phyloP scores from a whole-genome alignment of 2,329 filamentous ascomycete genomes.

The Xylariomycetidae sp. region DNA sequence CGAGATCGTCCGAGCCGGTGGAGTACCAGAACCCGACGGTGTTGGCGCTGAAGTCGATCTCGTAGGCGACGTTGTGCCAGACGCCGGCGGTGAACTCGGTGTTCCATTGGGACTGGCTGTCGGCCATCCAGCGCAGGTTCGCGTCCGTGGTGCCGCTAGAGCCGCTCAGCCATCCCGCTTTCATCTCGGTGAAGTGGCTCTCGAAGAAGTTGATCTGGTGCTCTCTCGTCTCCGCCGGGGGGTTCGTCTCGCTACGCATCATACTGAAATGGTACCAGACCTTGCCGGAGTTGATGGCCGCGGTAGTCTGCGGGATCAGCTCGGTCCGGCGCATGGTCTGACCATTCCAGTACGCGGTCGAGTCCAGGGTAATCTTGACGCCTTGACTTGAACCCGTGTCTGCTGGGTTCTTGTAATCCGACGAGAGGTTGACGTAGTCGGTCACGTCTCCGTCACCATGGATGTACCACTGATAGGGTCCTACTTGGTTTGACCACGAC shows the following conservation, averaged over 20 bases:
- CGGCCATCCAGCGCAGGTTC: slow-evolving; percentile 61
- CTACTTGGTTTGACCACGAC: slow-evolving; percentile 58
- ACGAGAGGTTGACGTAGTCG: slow-evolving; percentile 57
- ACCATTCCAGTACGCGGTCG: slow-evolving; percentile 65
- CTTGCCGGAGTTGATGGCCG: slow-evolving; percentile 60
- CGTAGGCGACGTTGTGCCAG: slow-evolving; percentile 74
- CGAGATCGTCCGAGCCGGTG: slow-evolving; percentile 53
- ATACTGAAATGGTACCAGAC: slow-evolving; percentile 72
- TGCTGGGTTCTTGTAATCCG: slow-evolving; percentile 59
- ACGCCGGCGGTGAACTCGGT: slow-evolving; percentile 55
- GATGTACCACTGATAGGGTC: slow-evolving; percentile 70
- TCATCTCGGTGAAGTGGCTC: slow-evolving; percentile 71
- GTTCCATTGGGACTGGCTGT: slow-evolving; percentile 58
- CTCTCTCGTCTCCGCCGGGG: slow-evolving; percentile 58
- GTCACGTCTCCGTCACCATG: slow-evolving; percentile 53
- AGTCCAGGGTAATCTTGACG: slow-evolving; percentile 61
- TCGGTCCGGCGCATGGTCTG: slow-evolving; percentile 70
- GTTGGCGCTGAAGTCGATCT: slow-evolving; percentile 61
- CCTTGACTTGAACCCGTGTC: slow-evolving; percentile 59
- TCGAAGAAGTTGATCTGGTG: slow-evolving; percentile 64
- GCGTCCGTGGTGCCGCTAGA: slow-evolving; percentile 40
- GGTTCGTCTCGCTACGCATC: slow-evolving; percentile 52
- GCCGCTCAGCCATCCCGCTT: slow-evolving; percentile 58
- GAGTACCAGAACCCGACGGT: slow-evolving; percentile 68
- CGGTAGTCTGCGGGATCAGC: slow-evolving; percentile 65